These are phyloP conservation scores for Rhododendron kiyosumense DNA, from an alignment of 148 eudicot genomes.

Conservation along the genomic window DNA sequence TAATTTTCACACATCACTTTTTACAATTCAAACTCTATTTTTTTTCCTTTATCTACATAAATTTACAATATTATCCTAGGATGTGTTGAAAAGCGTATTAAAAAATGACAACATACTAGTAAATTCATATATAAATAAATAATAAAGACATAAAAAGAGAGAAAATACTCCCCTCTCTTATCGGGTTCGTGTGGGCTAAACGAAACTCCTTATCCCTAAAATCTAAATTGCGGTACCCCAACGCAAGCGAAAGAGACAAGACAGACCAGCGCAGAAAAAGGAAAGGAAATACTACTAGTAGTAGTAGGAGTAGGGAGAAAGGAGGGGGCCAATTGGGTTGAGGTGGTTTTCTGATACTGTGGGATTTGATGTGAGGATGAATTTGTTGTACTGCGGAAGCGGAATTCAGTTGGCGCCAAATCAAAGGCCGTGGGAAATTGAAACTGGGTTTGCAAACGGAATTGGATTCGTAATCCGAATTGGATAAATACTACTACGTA, in stretches of 20 bases:
- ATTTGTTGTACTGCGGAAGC: not conserved
- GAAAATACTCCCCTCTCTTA: too few species aligned
- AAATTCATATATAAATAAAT: too few species aligned
- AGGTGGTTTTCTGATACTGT: not conserved
- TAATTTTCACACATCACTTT: too few species aligned
- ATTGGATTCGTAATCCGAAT: not conserved
- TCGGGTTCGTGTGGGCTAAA: not conserved
- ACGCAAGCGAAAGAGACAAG: not conserved
- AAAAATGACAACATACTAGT: too few species aligned
- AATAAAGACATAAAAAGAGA: too few species aligned
- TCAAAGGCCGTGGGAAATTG: not conserved
- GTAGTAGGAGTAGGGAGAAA: too few species aligned
- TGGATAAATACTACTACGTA: not conserved
- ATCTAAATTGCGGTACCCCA: not conserved
- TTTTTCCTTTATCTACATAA: too few species aligned
- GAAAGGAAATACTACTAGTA: not conserved
- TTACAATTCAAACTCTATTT: too few species aligned
- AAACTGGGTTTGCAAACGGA: not conserved
- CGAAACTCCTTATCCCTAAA: not conserved
- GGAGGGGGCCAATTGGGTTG: too few species aligned
- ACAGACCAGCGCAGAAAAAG: not conserved
- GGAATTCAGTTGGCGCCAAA: not conserved
- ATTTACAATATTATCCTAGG: too few species aligned
- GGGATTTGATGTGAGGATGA: not conserved
- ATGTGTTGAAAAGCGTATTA: too few species aligned